These are phyloP conservation scores for Bretschneidera sinensis DNA, from an alignment of 345 rosid species.

Conservation along the genomic window DNA sequence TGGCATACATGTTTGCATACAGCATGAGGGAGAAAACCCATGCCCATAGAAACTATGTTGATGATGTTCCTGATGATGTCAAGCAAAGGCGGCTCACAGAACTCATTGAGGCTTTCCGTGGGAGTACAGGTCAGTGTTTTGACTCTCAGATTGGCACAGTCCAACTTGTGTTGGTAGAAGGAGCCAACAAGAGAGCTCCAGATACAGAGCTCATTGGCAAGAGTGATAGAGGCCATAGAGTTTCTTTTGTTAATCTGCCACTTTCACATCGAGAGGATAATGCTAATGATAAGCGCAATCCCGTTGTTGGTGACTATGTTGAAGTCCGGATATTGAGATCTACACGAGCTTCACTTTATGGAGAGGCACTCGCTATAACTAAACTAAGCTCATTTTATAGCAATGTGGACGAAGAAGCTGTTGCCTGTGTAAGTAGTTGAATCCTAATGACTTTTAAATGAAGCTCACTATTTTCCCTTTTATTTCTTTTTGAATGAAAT, in stretches of 20 bases:
- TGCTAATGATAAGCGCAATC: conserved; percentile 35
- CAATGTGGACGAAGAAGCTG: conserved; percentile 32
- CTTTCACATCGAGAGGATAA: conserved; percentile 31
- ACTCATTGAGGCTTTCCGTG: conserved; percentile 72
- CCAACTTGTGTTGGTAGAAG: conserved; percentile 82
- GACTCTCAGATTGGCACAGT: conserved; percentile 66
- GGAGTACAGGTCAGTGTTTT: conserved; percentile 66
- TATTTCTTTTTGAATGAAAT: neutral
- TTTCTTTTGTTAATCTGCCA: conserved; percentile 48
- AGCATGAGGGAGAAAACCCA: conserved; percentile 96
- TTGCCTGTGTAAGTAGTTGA: conserved; percentile 46
- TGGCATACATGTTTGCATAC: conserved; percentile 99
- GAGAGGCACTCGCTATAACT: conserved; percentile 74
- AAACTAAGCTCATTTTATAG: conserved; percentile 55
- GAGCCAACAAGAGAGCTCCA: conserved; percentile 89
- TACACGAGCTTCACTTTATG: conserved; percentile 64
- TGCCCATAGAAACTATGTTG: conserved; percentile 71
- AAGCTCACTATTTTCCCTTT: too few species aligned
- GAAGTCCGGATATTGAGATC: conserved; percentile 69
- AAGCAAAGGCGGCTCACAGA: conserved; percentile 85
- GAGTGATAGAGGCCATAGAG: conserved; percentile 81
- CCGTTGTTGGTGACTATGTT: conserved; percentile 66
- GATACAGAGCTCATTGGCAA: conserved; percentile 81
- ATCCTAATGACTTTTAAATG: neutral
- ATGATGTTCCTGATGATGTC: conserved; percentile 77